Base-by-base conservation (phyloP, 305 asterid genomes). In the Fraxinus velutina region DNA sequence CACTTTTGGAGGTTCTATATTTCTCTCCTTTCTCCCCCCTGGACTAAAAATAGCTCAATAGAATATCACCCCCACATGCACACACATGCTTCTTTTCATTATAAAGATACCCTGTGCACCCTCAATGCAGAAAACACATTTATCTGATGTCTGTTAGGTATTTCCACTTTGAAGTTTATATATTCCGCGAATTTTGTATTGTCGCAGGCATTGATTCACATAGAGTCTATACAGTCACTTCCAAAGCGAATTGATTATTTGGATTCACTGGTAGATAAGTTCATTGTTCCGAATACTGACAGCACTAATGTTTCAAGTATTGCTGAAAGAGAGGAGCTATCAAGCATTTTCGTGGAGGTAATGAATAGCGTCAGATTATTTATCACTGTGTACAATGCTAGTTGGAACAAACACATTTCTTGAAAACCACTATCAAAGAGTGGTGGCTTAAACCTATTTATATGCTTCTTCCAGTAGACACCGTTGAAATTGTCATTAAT, bases 331-430 rank as follows among this genome's bases (percentile, higher is more conserved):
- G 99, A 96, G 88, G 98, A 96, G 85, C 72, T 94, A 77, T 96
- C 99, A 4, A 94, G 94, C 93, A 91, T 96, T 83, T 93, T 94
- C 88, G 85, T 96, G 87, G 98, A 94, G 99, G 99, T 94, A 89
- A 85, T 80, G 52, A 66, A 80, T 66, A 39, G 7, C 52, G 33
- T 74, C 75, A 10, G 34, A 66, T 27, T 29, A 22, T 27, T 24
- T 29, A 57, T 57, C 29, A 6, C 64, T 1, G 27, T 57, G 29
- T 57, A 17, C 27, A 17, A 55, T 0, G 36, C 73, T 66, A 27
- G 34, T 64, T 66, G 73, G 73, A 66, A 66, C 36, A 27, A 9
- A 24, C 2, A 66, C 36, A 66, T 27, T 66, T 66, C 73, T 66
- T 24, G 73, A 66, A 52, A 29, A 12, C 34, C 73, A 66, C 36